These are phyloP conservation scores for Plenodomus lindquistii DNA, from an alignment of 2,329 filamentous ascomycete species.

Conservation along the genomic window DNA sequence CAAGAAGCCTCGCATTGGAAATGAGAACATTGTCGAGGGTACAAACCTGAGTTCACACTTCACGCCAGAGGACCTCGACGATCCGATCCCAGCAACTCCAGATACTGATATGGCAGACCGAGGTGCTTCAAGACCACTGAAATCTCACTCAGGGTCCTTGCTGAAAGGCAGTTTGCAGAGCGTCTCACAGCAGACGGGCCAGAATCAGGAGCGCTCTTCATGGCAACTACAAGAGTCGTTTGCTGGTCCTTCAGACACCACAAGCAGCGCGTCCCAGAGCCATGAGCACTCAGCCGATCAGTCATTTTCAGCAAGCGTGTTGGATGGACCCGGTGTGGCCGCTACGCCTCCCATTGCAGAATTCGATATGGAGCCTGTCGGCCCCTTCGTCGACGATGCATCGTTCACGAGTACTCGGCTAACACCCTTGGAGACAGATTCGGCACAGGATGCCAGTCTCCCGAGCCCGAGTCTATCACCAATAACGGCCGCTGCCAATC, in stretches of 20 bases:
- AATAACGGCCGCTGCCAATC: constrained; percentile 75
- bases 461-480: constrained; percentile 95
- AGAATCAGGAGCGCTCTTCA: constrained; percentile 14
- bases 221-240: constrained; percentile 33
- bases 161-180: constrained; percentile 21
- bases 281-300: constrained; percentile 22
- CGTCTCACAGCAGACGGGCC: constrained; percentile 21
- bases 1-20: constrained; percentile 52
- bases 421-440: constrained; percentile 66
- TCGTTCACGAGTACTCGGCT: constrained; percentile 40
- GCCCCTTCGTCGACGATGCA: constrained; percentile 46
- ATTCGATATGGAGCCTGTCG: constrained; percentile 65
- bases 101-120: constrained; percentile 40
- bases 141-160: constrained; percentile 19
- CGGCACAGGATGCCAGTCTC: constrained; percentile 84
- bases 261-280: constrained; percentile 13
- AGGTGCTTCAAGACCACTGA: constrained; percentile 26
- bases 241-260: constrained; percentile 25
- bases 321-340: constrained; percentile 57
- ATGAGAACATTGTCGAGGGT: constrained; percentile 22
- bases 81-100: constrained; percentile 41
- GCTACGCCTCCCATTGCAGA: constrained; percentile 78
- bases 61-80: constrained; percentile 41
- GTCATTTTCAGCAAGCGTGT: constrained; percentile 28
- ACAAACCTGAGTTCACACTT: constrained; percentile 22